Conservation (phyloP, 2,329 filamentous ascomycete genomes). For the Talaromyces sp. region DNA sequence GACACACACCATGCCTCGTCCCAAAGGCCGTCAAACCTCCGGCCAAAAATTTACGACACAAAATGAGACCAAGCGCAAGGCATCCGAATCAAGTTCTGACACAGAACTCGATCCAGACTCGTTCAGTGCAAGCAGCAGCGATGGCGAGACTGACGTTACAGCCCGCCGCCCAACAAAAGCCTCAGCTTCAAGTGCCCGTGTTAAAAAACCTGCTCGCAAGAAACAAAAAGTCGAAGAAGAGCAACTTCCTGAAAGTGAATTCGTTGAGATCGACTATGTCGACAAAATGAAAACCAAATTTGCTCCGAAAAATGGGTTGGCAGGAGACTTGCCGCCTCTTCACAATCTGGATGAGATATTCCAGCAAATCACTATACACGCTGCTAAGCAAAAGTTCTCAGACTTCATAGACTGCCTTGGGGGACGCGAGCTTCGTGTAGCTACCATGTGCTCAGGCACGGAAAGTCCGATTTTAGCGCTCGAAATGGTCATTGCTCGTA, state of each 20-base stretch:
- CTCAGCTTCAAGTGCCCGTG: background rate
- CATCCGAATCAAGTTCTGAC: background rate
- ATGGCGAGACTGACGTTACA: background rate
- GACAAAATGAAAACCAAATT: constrained; percentile 6
- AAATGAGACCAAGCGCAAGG: background rate
- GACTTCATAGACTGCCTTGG: constrained; percentile 30
- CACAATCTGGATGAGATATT: constrained; percentile 46
- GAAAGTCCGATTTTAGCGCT: constrained; percentile 67
- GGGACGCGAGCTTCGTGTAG: constrained; percentile 47
- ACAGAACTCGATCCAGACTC: background rate
- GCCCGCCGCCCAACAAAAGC: background rate
- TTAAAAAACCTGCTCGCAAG: background rate
- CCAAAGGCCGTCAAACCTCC: background rate
- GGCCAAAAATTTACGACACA: background rate
- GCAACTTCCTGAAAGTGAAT: background rate
- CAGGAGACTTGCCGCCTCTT: constrained; percentile 40
- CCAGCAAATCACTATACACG: constrained; percentile 39
- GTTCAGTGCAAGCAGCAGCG: background rate
- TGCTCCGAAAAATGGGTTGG: constrained; percentile 16
- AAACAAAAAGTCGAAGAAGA: background rate
- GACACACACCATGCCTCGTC: background rate
- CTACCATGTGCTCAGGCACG: constrained; percentile 73
- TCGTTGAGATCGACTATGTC: constrained; percentile 8
- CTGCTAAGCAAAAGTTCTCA: constrained; percentile 26
- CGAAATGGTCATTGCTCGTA: constrained; percentile 48